phyloP scores from a whole-genome alignment of 495 filamentous ascomycete species.

The Paragyromitra xinjiangensis region DNA sequence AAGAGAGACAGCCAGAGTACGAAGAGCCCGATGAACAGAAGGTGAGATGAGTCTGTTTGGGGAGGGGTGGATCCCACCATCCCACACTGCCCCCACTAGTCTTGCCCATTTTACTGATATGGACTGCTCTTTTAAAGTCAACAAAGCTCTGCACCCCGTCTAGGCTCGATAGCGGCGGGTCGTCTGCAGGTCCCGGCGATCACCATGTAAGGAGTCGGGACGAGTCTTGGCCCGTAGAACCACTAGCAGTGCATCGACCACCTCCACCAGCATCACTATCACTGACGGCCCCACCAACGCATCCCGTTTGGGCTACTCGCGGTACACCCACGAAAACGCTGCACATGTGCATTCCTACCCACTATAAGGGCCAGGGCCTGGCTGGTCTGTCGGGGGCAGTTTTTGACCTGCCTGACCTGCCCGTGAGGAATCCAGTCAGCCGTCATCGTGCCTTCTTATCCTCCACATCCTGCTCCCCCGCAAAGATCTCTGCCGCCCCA shows the following conservation, averaged over 20 bases:
- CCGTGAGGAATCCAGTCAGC: slow-evolving; percentile 44
- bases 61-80: slow-evolving; percentile 46
- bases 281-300: slow-evolving; percentile 43
- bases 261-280: slow-evolving; percentile 29
- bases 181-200: slow-evolving; percentile 57
- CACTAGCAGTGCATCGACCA: slow-evolving; percentile 19
- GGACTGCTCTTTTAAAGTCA: slow-evolving; percentile 35
- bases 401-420: slow-evolving; percentile 47
- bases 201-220: slow-evolving; percentile 56
- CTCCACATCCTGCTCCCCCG: slow-evolving; percentile 34
- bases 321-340: slow-evolving; percentile 53
- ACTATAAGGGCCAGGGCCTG: slow-evolving; percentile 56
- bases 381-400: slow-evolving; percentile 44
- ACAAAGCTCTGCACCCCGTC: slow-evolving; percentile 39
- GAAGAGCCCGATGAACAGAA: slow-evolving; percentile 32
- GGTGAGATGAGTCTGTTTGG: slow-evolving; percentile 47
- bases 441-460: slow-evolving; percentile 43
- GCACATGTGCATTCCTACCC: slow-evolving; percentile 52
- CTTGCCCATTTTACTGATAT: slow-evolving; percentile 43
- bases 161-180: slow-evolving; percentile 46
- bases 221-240: slow-evolving; percentile 45
- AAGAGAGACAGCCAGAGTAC: slow-evolving; percentile 24
- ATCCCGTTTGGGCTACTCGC: slow-evolving; percentile 48
- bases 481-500: slow-evolving; percentile 31
- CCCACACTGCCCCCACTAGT: slow-evolving; percentile 27